A percentile compares a stretch with the other conserved stretches of the same genome.
Evolutionary conservation across 768 basidiomycete genomes (phyloP).

Genomic region (Phylloporus arenicola): DNA sequence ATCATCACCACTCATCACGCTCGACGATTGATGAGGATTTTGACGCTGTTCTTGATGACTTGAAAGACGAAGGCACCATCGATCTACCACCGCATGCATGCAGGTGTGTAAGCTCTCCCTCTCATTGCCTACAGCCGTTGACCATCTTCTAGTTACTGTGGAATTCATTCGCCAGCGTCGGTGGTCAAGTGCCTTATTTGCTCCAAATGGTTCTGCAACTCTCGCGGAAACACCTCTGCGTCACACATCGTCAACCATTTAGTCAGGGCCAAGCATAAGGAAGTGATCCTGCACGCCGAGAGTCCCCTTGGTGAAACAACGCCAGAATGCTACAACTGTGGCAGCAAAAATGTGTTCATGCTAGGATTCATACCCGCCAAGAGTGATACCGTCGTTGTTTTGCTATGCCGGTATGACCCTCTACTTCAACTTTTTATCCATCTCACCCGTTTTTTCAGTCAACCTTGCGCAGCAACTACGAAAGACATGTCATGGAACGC

Average conservation of each 20-base stretch:
- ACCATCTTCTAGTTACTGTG: slow-evolving; percentile 72
- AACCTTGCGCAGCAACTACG: slow-evolving; percentile 95
- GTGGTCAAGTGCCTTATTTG: slow-evolving; percentile 94
- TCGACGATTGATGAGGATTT: slow-evolving; percentile 72
- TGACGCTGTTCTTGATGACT: slow-evolving; percentile 82
- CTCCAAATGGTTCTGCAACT: slow-evolving; percentile 98
- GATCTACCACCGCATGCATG: slow-evolving; percentile 92
- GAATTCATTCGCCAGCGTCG: slow-evolving; percentile 94
- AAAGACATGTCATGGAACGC: slow-evolving; percentile 99
- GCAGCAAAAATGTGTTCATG: slow-evolving; percentile 99
- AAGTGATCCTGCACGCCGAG: slow-evolving; percentile 94
- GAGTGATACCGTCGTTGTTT: slow-evolving; percentile 96
- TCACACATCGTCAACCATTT: slow-evolving; percentile 99
- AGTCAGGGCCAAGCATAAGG: slow-evolving; percentile 98
- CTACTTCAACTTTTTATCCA: not conserved
- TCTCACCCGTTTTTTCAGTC: slow-evolving; percentile 41
- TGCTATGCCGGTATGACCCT: slow-evolving; percentile 79
- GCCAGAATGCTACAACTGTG: slow-evolving; percentile 98
- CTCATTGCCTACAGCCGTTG: slow-evolving; percentile 3
- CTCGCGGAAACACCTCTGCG: slow-evolving; percentile 93
- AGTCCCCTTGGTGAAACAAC: slow-evolving; percentile 95
- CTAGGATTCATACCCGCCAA: slow-evolving; percentile 99
- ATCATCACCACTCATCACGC: slow-evolving; percentile 31
- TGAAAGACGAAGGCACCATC: slow-evolving; percentile 74
- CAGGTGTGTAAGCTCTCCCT: slow-evolving; percentile 53